These are phyloP conservation scores for Chiua virens DNA, from an alignment of 768 basidiomycete genomes.

Conservation along the genomic window DNA sequence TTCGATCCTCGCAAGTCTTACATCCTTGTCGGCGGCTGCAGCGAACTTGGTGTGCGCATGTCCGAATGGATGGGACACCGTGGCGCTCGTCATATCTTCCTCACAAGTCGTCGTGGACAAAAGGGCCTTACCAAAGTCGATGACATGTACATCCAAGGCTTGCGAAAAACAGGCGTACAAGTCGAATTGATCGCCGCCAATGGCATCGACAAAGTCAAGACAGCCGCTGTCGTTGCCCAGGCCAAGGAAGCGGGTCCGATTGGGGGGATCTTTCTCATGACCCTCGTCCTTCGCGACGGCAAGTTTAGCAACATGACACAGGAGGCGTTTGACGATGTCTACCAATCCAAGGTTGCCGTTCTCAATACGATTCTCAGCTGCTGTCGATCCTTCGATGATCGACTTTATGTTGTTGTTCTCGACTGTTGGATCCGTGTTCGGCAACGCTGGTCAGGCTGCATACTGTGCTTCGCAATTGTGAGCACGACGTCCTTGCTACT, in stretches of 20 bases:
- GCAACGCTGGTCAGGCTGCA: constrained; percentile 26
- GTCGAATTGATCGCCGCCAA: constrained; percentile 30
- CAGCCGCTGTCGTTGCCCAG: constrained; percentile 20
- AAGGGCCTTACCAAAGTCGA: constrained; percentile 22
- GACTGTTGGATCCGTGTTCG: constrained; percentile 35
- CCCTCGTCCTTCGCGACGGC: constrained; percentile 34
- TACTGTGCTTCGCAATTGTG: constrained; percentile 24
- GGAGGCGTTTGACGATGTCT: constrained; percentile 28
- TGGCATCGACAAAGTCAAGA: constrained; percentile 23
- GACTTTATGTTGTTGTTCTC: constrained; percentile 37
- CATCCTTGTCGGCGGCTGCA: constrained; percentile 21
- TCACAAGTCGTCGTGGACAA: constrained; percentile 27
- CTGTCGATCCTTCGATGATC: constrained; percentile 15
- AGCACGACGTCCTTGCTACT: constrained; percentile 3
- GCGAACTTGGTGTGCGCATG: constrained; percentile 26
- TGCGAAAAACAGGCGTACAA: constrained; percentile 23
- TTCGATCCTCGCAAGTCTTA: constrained; percentile 31
- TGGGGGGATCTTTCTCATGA: constrained; percentile 36
- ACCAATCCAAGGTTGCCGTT: constrained; percentile 22
- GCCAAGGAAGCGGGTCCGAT: constrained; percentile 25
- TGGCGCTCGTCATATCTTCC: constrained; percentile 33
- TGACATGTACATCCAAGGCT: constrained; percentile 28
- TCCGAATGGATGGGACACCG: constrained; percentile 35
- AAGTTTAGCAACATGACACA: constrained; percentile 35
- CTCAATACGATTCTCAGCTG: constrained; percentile 17